A percentile compares a stretch with the other conserved stretches of the same genome.
Evolutionary conservation across 805 yeast species (phyloP).

Genomic region (Metschnikowia baotianmanensis): DNA sequence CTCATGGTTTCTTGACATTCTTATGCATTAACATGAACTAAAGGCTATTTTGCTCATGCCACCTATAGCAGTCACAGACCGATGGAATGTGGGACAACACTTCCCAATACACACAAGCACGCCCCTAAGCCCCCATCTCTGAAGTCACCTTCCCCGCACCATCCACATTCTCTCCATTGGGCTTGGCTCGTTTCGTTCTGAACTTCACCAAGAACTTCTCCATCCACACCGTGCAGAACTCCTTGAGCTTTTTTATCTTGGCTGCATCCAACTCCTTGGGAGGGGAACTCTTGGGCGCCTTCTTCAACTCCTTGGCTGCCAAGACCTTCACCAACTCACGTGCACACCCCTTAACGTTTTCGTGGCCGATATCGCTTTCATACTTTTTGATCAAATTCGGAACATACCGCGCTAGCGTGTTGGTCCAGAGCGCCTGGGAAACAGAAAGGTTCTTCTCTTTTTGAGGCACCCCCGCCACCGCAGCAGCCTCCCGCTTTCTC

Average conservation of each 20-base stretch:
- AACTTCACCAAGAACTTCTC: slow-evolving; percentile 55
- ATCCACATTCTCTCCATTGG: background rate
- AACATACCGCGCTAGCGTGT: slow-evolving; percentile 64
- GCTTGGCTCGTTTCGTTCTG: slow-evolving; percentile 34
- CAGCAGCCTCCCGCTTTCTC: slow-evolving; percentile 15
- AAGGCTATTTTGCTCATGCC: no score
- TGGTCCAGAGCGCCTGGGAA: slow-evolving; percentile 39
- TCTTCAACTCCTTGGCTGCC: slow-evolving; percentile 63
- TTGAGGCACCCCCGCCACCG: slow-evolving; percentile 5
- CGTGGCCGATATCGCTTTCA: slow-evolving; percentile 66
- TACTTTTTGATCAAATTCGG: slow-evolving; percentile 76
- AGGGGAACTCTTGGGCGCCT: slow-evolving; percentile 41
- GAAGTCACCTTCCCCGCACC: background rate
- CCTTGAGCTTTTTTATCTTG: slow-evolving; percentile 66
- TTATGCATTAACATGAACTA: no score
- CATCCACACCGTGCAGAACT: slow-evolving; percentile 63
- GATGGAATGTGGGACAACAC: background rate
- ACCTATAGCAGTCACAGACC: no score
- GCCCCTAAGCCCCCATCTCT: no score
- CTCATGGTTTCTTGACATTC: no score
- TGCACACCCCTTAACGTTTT: slow-evolving; percentile 71
- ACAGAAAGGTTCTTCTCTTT: slow-evolving; percentile 6
- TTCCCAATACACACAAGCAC: background rate
- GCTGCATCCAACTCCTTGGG: slow-evolving; percentile 60
- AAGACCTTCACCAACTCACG: slow-evolving; percentile 70